A percentile compares a stretch with the other conserved stretches of the same genome.
Conservation (phyloP, 495 filamentous ascomycete species). For the Penicillium cosmopolitanum region DNA sequence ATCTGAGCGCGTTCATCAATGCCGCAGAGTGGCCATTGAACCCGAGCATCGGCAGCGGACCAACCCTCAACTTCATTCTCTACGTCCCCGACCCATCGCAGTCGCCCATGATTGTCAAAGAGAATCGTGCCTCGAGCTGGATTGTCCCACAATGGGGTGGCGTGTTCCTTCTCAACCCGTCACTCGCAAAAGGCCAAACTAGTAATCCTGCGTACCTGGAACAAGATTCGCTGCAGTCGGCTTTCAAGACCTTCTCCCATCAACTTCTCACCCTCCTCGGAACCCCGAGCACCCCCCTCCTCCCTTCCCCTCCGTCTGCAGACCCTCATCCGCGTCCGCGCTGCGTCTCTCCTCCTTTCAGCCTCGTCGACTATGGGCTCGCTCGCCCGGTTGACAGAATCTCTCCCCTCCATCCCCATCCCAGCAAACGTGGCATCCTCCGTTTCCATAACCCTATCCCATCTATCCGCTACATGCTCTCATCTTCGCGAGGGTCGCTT, state of each 20-base stretch:
- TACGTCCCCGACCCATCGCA: conserved; percentile 70
- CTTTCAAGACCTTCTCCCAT: conserved; percentile 86
- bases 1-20: conserved; percentile 93
- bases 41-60: conserved; percentile 89
- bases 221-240: conserved; percentile 68
- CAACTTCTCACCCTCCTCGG: conserved; percentile 91
- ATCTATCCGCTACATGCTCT: conserved; percentile 75
- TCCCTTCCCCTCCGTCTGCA: conserved; percentile 84
- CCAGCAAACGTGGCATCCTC: conserved; percentile 83
- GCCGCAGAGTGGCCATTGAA: conserved; percentile 96
- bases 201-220: conserved; percentile 51
- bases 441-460: conserved; percentile 76
- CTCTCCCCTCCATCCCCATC: conserved; percentile 88
- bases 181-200: conserved; percentile 31
- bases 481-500: conserved; percentile 68
- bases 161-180: conserved; percentile 75
- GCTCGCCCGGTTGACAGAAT: conserved; percentile 80
- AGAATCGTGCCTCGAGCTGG: conserved; percentile 82
- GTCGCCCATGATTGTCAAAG: conserved; percentile 67
- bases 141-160: conserved; percentile 97
- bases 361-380: conserved; percentile 95
- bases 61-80: conserved; percentile 93
- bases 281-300: conserved; percentile 76
- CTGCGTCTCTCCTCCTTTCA: conserved; percentile 83
- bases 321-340: conserved; percentile 79